phyloP scores from a whole-genome alignment of 495 filamentous ascomycete species.

The Aspergillus haitiensis region DNA sequence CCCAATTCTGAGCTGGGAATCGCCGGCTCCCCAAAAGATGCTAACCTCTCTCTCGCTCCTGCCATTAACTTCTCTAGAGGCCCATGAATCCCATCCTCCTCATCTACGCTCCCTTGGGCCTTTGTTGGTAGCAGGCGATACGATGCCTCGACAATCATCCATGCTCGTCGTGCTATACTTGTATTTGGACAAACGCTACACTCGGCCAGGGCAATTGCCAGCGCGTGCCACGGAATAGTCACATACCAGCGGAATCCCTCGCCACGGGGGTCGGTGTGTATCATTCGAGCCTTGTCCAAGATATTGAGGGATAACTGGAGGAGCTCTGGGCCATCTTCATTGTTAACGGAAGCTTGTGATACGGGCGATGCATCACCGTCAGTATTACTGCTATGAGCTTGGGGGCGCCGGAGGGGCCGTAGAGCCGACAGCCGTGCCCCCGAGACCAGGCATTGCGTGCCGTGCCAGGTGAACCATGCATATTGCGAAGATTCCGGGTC shows the following conservation, averaged over 20 bases:
- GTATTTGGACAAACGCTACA: not conserved
- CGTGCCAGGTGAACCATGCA: constrained; percentile 13
- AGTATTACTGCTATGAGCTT: not conserved
- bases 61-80: not conserved
- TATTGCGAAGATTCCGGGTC: constrained; percentile 13
- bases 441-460: constrained; percentile 11
- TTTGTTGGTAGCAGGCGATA: constrained; percentile 2
- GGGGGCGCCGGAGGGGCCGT: not conserved
- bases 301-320: not conserved
- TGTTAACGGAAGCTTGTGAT: not conserved
- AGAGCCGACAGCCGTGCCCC: constrained; percentile 1
- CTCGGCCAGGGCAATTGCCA: constrained; percentile 5
- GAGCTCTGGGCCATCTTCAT: constrained; percentile 1
- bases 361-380: not conserved
- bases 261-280: not conserved
- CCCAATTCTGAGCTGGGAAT: not conserved
- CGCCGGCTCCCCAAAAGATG: not conserved
- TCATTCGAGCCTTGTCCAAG: not conserved
- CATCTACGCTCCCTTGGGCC: not conserved
- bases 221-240: constrained; percentile 8
- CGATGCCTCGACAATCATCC: constrained; percentile 11
- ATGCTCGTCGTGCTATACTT: not conserved
- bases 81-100: not conserved
- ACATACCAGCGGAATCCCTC: constrained; percentile 12
- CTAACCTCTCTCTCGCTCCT: not conserved